These are phyloP conservation scores for Cydonia oblonga DNA, from an alignment of 331 rosid species.

Conservation along the genomic window DNA sequence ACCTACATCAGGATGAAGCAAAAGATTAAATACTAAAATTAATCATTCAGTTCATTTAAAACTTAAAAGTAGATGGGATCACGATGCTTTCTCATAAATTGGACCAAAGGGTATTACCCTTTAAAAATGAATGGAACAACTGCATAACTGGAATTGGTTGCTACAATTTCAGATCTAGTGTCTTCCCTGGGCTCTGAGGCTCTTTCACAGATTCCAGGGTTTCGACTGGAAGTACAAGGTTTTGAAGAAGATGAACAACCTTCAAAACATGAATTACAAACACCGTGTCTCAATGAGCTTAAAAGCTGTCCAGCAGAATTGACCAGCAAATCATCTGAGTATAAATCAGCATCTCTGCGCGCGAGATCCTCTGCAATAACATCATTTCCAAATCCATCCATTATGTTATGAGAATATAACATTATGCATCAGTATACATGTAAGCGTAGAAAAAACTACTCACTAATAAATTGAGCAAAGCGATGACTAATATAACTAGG, in stretches of 20 bases:
- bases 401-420: neutral
- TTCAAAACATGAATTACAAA: slow-evolving; percentile 11
- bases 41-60: neutral
- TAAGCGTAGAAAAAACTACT: slow-evolving; percentile 4
- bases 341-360: slow-evolving; percentile 34
- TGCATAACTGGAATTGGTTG: neutral
- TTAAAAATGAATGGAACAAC: slow-evolving; percentile 22
- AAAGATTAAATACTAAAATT: neutral
- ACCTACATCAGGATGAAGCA: slow-evolving; percentile 19
- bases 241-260: slow-evolving; percentile 22
- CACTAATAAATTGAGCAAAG: slow-evolving; percentile 40
- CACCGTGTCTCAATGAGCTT: slow-evolving; percentile 6
- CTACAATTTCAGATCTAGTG: slow-evolving; percentile 19
- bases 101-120: slow-evolving; percentile 21
- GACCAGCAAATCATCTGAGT: slow-evolving; percentile 3
- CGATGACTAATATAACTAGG: slow-evolving; percentile 38
- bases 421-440: neutral
- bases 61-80: neutral
- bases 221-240: slow-evolving; percentile 12
- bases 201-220: slow-evolving; percentile 25
- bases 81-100: neutral
- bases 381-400: slow-evolving; percentile 15
- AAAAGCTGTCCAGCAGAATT: slow-evolving; percentile 24
- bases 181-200: slow-evolving; percentile 15
- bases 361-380: slow-evolving; percentile 60